phyloP scores from a whole-genome alignment of 202 grass and related monocot genomes.

The Panicum hallii region DNA sequence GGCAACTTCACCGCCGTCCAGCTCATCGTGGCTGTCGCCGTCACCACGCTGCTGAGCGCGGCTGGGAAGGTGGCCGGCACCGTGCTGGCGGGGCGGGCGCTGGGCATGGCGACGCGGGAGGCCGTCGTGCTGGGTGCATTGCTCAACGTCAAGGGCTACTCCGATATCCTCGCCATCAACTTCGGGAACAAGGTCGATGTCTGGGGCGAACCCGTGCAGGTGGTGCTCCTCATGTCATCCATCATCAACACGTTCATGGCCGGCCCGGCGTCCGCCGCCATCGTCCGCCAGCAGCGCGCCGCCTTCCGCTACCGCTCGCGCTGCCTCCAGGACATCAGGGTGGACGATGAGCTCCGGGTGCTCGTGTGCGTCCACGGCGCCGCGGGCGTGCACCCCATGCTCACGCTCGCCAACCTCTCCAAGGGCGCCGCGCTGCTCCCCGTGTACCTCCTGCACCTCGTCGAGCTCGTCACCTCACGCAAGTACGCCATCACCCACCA shows the following conservation, averaged over 20 bases:
- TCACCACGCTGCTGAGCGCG: constrained; percentile 51
- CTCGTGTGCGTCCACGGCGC: constrained; percentile 68
- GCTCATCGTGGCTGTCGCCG: constrained; percentile 30
- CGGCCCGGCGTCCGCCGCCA: constrained; percentile 57
- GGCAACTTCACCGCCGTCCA: background rate
- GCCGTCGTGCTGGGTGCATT: constrained; percentile 65
- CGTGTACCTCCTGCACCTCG: constrained; percentile 74
- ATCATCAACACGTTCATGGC: constrained; percentile 67
- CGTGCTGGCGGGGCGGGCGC: constrained; percentile 28
- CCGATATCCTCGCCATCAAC: constrained; percentile 66
- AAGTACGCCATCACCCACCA: constrained; percentile 74
- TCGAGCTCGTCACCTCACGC: constrained; percentile 60
- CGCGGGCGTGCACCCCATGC: constrained; percentile 49
- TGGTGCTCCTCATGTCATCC: constrained; percentile 55
- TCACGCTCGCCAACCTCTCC: constrained; percentile 61
- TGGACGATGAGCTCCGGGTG: constrained; percentile 64
- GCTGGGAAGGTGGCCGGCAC: constrained; percentile 68
- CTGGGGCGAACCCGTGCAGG: constrained; percentile 43
- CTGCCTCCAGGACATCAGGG: constrained; percentile 58
- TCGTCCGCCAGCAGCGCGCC: constrained; percentile 59
- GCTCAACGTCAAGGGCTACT: constrained; percentile 77
- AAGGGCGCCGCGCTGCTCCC: constrained; percentile 45
- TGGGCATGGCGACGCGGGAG: constrained; percentile 51
- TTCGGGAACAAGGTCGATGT: constrained; percentile 14
- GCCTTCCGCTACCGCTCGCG: constrained; percentile 50